Percentiles rank a stretch among this genome's conserved stretches.
phyloP scores from a whole-genome alignment of 352 stramenopile genomes.

The Pythium biforme region DNA sequence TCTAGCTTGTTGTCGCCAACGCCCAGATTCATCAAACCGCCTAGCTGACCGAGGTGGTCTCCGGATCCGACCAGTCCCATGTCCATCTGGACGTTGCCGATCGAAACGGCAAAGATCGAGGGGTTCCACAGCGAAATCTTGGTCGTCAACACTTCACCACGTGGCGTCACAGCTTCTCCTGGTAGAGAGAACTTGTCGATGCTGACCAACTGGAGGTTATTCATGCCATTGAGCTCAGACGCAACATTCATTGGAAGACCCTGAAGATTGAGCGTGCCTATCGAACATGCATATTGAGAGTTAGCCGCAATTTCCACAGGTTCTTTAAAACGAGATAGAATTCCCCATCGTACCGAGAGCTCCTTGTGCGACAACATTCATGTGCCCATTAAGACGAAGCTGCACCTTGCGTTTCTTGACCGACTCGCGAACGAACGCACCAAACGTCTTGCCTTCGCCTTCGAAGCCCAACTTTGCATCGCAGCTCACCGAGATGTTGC shows the following conservation, averaged over 20 bases:
- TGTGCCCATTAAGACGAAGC: slow-evolving; percentile 46
- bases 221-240: slow-evolving; percentile 54
- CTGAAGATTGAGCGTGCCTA: slow-evolving; percentile 50
- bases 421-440: slow-evolving; percentile 65
- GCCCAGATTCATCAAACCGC: slow-evolving; percentile 53
- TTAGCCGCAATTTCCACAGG: neutral
- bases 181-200: slow-evolving; percentile 62
- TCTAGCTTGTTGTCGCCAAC: slow-evolving; percentile 49
- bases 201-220: slow-evolving; percentile 55
- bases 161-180: slow-evolving; percentile 34
- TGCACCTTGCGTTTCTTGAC: slow-evolving; percentile 47
- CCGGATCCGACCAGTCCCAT: slow-evolving; percentile 44
- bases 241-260: slow-evolving; percentile 49
- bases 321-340: neutral
- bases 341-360: slow-evolving; percentile 44
- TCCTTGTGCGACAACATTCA: slow-evolving; percentile 62
- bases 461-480: slow-evolving; percentile 45
- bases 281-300: slow-evolving; percentile 12
- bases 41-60: slow-evolving; percentile 37
- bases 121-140: slow-evolving; percentile 71
- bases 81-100: slow-evolving; percentile 41
- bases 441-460: slow-evolving; percentile 49
- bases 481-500: slow-evolving; percentile 75
- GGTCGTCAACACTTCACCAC: slow-evolving; percentile 52
- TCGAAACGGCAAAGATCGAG: slow-evolving; percentile 64